Evolutionary conservation across 2,329 filamentous ascomycete genomes (phyloP), one percentile per base, ranked within the genome.

Genomic region (Cytospora paraplurivora): DNA sequence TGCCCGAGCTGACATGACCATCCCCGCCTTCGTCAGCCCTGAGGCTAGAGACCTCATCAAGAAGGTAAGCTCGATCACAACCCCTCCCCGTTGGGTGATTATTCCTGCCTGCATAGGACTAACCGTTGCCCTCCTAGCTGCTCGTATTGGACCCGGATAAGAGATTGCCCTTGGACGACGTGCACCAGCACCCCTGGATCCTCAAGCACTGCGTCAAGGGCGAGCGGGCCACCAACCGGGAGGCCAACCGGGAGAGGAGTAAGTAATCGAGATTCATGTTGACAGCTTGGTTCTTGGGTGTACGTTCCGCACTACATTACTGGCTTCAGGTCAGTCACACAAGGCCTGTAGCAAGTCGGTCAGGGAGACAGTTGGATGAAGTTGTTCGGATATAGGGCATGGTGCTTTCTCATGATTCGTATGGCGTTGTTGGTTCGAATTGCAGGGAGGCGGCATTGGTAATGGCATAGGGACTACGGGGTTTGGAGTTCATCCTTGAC

Each of bases 21-120:
- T 98, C 56, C 95, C 95, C 4, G 88, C 86, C 8, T 98, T 94
- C 75, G 90, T 99, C 63, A 97, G 92, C 74, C 79, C 90, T 0
- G 95, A 98, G 78, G 95, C 93, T 51, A 90, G 84, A 71, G 94
- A 99, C 74, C 79, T 99, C 67, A 98, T 99, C 70, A 96, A 96
- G 78, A 91, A 84, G 80, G 93, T 95, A 75, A 78, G 85, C 75
- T 78, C 21, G 19, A 58, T 27, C n/a, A 17, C 10, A 8, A 32
- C 10, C 17, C 27, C 21, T 27, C 34, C 8, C 17, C n/a, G 5
- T 7, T 7, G 15, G n/a, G 7, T 3, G 21, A 35, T 11, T 4
- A 15, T 19, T 44, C 15, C 7, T n/a, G 17, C 5, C 37, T 35
- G 38, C 7, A 1, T 8, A 38, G 12, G 13, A 56, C 69, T 71